These are phyloP conservation scores for Penicillium sp. DNA, from an alignment of 2,329 filamentous ascomycete species.

Conservation along the genomic window DNA sequence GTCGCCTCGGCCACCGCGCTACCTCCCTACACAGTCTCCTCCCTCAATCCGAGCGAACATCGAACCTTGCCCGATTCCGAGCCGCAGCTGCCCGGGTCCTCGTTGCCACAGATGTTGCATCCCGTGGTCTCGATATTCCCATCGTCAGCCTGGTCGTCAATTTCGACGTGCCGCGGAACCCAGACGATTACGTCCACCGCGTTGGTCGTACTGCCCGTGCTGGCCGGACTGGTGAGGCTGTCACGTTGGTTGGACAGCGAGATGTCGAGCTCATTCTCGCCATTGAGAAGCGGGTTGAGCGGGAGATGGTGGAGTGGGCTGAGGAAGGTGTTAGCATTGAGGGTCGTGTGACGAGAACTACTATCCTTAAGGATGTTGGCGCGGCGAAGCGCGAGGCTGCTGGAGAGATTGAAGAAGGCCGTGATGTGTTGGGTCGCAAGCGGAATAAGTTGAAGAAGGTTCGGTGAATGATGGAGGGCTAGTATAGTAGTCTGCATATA, in stretches of 20 bases:
- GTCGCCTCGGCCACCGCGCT: constrained; percentile 84
- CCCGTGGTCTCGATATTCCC: constrained; percentile 92
- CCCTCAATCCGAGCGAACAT: constrained; percentile 80
- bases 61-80: constrained; percentile 90
- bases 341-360: constrained; percentile 81
- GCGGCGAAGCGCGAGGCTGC: constrained; percentile 94
- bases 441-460: constrained; percentile 56
- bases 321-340: constrained; percentile 97
- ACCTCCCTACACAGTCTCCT: constrained; percentile 89
- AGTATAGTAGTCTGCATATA: constrained; percentile 15
- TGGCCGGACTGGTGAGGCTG: constrained; percentile 78
- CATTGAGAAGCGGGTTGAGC: constrained; percentile 81
- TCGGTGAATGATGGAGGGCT: constrained; percentile 30
- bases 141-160: constrained; percentile 90
- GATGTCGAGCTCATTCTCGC: constrained; percentile 90
- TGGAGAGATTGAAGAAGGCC: constrained; percentile 88
- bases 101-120: constrained; percentile 93
- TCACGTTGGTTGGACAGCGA: constrained; percentile 89
- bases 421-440: constrained; percentile 87
- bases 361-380: constrained; percentile 80
- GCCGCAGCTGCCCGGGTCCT: constrained; percentile 86
- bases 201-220: constrained; percentile 95
- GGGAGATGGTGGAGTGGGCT: constrained; percentile 80
- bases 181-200: constrained; percentile 96
- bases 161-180: constrained; percentile 94